Conservation (phyloP, 768 basidiomycete species). For the Mycena albidolilacea region DNA sequence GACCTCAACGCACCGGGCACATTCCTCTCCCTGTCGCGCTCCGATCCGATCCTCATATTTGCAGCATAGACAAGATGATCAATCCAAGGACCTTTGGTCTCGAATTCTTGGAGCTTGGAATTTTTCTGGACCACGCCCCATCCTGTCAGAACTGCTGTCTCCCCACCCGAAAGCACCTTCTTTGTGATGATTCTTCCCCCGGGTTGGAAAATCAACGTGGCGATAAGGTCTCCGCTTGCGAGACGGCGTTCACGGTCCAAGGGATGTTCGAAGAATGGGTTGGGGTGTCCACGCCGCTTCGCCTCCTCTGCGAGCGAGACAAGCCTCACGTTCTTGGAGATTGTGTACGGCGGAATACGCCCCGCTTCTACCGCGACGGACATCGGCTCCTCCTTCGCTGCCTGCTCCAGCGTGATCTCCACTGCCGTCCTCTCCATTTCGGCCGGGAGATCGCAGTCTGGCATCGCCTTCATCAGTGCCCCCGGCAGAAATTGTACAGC, state of each 20-base stretch:
- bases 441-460: conserved; percentile 1
- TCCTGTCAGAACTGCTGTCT: background rate
- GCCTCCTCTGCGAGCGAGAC: conserved; percentile 13
- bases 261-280: conserved; percentile 23
- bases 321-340: background rate
- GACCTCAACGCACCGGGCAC: background rate
- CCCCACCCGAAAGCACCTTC: background rate
- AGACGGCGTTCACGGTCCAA: conserved; percentile 7
- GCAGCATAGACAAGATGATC: conserved; percentile 11
- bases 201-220: conserved; percentile 1
- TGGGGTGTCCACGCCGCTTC: background rate
- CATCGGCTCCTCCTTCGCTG: conserved; percentile 11
- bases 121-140: conserved; percentile 9
- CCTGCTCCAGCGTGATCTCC: conserved; percentile 17
- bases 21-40: conserved; percentile 13
- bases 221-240: background rate
- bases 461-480: conserved; percentile 7
- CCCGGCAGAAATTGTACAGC: conserved; percentile 8
- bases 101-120: background rate
- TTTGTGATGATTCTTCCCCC: conserved; percentile 7
- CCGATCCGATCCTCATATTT: background rate
- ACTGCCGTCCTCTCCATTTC: conserved; percentile 9
- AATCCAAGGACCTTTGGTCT: conserved; percentile 7
- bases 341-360: conserved; percentile 19
- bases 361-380: background rate